These are phyloP conservation scores for Chrysochromulina tobinii DNA, from an alignment of 78 protist genomes.

Conservation along the genomic window DNA sequence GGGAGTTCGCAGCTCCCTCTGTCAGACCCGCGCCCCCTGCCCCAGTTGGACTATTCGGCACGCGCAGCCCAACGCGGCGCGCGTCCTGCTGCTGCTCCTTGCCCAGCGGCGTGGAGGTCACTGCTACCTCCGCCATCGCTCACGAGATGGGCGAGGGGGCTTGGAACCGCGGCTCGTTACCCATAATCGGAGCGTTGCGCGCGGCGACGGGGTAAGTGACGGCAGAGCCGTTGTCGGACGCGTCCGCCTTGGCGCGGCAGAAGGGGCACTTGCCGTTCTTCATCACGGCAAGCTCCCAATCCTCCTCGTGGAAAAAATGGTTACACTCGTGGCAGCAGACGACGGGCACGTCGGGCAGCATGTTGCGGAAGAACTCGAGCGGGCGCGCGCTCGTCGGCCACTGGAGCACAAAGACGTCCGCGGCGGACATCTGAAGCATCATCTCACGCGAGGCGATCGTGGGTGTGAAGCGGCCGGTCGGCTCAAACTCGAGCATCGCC, in stretches of 20 bases:
- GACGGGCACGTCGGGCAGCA: conserved; percentile 57
- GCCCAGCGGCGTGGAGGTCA: too few species aligned
- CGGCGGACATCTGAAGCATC: not conserved
- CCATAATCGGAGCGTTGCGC: too few species aligned
- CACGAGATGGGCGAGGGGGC: too few species aligned
- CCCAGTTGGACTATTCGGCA: too few species aligned
- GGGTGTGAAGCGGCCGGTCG: not conserved
- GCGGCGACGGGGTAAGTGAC: too few species aligned
- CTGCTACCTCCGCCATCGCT: too few species aligned
- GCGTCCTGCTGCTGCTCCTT: too few species aligned
- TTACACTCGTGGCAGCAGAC: conserved; percentile 44
- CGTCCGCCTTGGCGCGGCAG: conserved; percentile 29
- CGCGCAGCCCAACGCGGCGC: too few species aligned
- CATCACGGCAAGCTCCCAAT: conserved; percentile 47
- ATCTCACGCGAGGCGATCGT: not conserved
- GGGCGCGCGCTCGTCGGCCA: not conserved
- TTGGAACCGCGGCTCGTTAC: too few species aligned
- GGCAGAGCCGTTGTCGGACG: too few species aligned
- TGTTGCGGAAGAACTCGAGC: conserved; percentile 35
- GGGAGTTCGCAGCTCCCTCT: too few species aligned
- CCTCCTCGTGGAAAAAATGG: conserved; percentile 70
- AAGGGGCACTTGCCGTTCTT: conserved; percentile 46
- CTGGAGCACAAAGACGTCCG: not conserved
- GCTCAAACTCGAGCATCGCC: conserved; percentile 6
- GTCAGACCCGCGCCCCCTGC: too few species aligned